A percentile compares a stretch with the other conserved stretches of the same genome.
Conservation (phyloP, 2,329 filamentous ascomycete species). For the Fusarium sp. region DNA sequence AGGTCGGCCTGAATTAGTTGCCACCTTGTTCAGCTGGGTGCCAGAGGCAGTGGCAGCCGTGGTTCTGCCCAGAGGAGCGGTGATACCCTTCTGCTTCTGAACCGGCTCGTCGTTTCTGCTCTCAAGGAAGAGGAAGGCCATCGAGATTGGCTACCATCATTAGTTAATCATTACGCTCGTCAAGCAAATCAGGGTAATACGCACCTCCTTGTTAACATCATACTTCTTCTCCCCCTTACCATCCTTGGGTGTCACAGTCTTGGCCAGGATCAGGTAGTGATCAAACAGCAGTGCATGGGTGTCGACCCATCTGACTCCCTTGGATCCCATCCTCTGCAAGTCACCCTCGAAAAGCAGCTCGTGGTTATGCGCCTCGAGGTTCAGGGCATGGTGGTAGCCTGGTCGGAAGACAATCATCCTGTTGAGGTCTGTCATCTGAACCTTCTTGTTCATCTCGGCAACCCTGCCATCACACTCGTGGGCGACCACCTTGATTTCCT, state of each 20-base stretch:
- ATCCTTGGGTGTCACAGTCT: constrained; percentile 77
- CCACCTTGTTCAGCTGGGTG: constrained; percentile 66
- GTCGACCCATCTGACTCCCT: constrained; percentile 92
- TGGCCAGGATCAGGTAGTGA: constrained; percentile 94
- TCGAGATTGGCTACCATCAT: constrained; percentile 78
- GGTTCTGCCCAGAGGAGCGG: constrained; percentile 68
- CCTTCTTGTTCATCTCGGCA: constrained; percentile 90
- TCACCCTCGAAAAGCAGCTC: constrained; percentile 91
- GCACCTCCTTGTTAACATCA: constrained; percentile 89
- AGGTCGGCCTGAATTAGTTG: constrained; percentile 64
- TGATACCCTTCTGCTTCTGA: constrained; percentile 81
- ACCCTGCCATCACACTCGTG: constrained; percentile 92
- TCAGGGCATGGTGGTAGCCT: constrained; percentile 88
- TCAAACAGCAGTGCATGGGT: constrained; percentile 95
- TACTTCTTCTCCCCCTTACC: constrained; percentile 83
- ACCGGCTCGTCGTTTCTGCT: constrained; percentile 93
- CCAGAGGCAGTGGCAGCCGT: constrained; percentile 70
- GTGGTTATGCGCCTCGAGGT: constrained; percentile 92
- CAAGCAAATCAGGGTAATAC: constrained; percentile 36
- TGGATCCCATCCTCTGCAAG: constrained; percentile 86
- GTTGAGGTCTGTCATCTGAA: constrained; percentile 85
- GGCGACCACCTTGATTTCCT: constrained; percentile 91
- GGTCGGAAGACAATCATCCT: constrained; percentile 86
- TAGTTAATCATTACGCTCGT: constrained; percentile 37
- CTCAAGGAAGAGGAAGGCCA: constrained; percentile 93